phyloP scores from a whole-genome alignment of 257 asterid species.

The Rehmannia glutinosa region DNA sequence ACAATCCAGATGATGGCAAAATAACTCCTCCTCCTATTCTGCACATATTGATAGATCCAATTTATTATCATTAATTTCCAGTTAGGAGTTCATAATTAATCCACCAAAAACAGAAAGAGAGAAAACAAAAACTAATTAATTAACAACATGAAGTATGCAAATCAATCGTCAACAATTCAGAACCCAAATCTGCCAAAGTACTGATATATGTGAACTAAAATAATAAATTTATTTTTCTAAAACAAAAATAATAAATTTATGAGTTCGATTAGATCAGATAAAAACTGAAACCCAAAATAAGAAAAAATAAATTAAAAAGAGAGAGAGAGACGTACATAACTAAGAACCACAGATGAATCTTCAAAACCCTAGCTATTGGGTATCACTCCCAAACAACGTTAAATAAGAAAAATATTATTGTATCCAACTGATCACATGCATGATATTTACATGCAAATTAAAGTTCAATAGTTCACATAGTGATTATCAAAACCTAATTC shows the following conservation, averaged over 20 bases:
- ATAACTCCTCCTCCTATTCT: slow-evolving; percentile 10
- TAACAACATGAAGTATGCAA: not conserved
- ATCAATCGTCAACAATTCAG: not conserved
- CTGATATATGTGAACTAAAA: not conserved
- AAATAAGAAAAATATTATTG: not conserved
- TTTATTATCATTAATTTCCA: not conserved
- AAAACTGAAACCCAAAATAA: not conserved
- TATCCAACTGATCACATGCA: not conserved
- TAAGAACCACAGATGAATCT: not conserved
- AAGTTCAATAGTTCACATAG: not conserved
- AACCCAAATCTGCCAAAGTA: not conserved
- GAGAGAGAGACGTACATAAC: no score
- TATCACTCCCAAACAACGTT: not conserved
- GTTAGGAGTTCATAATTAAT: not conserved
- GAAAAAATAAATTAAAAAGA: not conserved
- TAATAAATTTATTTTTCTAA: not conserved
- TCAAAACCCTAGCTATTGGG: not conserved
- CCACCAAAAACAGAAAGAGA: not conserved
- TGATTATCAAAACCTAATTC: not conserved
- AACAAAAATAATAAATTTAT: no score
- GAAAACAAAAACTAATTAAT: not conserved
- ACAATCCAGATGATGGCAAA: not conserved
- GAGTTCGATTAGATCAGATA: no score
- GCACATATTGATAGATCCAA: not conserved
- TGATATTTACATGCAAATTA: not conserved